A percentile compares a stretch with the other conserved stretches of the same genome.
Conservation (phyloP, 169 alveolate species). For the Eimeria sp. region DNA sequence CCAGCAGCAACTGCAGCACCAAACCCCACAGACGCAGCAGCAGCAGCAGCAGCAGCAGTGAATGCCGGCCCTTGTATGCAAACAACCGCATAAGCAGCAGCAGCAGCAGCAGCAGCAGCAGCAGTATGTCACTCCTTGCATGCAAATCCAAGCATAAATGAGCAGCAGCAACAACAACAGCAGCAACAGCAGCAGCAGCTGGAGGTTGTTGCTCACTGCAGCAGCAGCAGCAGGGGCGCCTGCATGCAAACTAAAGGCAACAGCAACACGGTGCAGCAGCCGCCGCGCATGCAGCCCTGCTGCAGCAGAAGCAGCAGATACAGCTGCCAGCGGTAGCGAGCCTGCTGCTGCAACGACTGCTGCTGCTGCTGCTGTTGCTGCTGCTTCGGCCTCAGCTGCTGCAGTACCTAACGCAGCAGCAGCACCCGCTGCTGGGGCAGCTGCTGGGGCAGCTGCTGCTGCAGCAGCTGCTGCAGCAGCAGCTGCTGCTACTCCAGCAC, state of each 20-base stretch:
- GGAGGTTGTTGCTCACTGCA: not conserved
- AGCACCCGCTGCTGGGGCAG: too few species aligned
- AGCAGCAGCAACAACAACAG: not conserved
- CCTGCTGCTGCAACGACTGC: constrained; percentile 55
- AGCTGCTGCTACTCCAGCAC: constrained; percentile 31
- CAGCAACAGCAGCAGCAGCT: constrained; percentile 3
- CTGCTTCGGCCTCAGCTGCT: constrained; percentile 56
- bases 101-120: constrained; percentile 15
- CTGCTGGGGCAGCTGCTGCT: not conserved
- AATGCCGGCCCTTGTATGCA: too few species aligned
- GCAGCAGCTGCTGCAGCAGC: not conserved
- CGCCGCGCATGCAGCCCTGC: constrained; percentile 44
- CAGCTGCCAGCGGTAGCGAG: constrained; percentile 7
- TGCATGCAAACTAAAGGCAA: not conserved
- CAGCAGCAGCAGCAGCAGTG: too few species aligned
- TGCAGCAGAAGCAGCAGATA: constrained; percentile 38
- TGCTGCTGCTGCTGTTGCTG: constrained; percentile 52
- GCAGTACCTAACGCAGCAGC: too few species aligned
- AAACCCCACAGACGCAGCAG: too few species aligned
- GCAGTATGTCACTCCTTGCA: not conserved
- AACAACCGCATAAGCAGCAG: too few species aligned
- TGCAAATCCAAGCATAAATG: not conserved
- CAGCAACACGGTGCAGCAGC: constrained; percentile 65
- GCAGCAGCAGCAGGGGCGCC: constrained; percentile 61
- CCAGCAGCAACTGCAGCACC: too few species aligned